These are phyloP conservation scores for Gastroboletus turbinatus DNA, from an alignment of 1,284 basidiomycete species.

Conservation along the genomic window DNA sequence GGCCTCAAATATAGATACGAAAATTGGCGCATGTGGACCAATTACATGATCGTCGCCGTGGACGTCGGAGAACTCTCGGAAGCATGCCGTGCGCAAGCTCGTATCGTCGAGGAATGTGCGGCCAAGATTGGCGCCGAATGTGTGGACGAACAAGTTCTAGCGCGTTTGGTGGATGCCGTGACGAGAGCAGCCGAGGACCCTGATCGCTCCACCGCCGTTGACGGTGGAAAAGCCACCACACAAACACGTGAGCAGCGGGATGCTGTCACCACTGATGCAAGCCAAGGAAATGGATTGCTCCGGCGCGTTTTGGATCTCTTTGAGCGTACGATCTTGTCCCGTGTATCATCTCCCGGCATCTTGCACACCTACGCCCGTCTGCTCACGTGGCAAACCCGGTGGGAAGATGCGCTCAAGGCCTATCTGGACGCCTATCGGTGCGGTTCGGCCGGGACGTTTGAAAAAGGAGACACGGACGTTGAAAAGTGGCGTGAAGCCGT, in stretches of 20 bases:
- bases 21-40: conserved; percentile 98
- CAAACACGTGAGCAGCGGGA: conserved; percentile 9
- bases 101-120: conserved; percentile 83
- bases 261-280: conserved; percentile 41
- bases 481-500: conserved; percentile 71
- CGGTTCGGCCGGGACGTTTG: conserved; percentile 66
- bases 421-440: conserved; percentile 83
- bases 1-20: conserved; percentile 84
- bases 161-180: conserved; percentile 84
- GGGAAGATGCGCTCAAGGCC: conserved; percentile 78
- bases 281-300: conserved; percentile 66
- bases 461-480: conserved; percentile 64
- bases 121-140: conserved; percentile 57
- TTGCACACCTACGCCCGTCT: conserved; percentile 83
- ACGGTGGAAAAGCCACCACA: background rate
- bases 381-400: conserved; percentile 66
- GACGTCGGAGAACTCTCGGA: conserved; percentile 93
- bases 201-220: conserved; percentile 6
- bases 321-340: conserved; percentile 75
- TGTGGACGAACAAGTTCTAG: conserved; percentile 85
- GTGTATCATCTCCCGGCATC: conserved; percentile 73
- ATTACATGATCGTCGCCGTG: conserved; percentile 94
- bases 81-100: conserved; percentile 79
- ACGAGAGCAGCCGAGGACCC: conserved; percentile 52
- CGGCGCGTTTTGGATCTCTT: conserved; percentile 71